Base-by-base conservation (phyloP, 345 rosid genomes). In the Aquilaria sinensis region DNA sequence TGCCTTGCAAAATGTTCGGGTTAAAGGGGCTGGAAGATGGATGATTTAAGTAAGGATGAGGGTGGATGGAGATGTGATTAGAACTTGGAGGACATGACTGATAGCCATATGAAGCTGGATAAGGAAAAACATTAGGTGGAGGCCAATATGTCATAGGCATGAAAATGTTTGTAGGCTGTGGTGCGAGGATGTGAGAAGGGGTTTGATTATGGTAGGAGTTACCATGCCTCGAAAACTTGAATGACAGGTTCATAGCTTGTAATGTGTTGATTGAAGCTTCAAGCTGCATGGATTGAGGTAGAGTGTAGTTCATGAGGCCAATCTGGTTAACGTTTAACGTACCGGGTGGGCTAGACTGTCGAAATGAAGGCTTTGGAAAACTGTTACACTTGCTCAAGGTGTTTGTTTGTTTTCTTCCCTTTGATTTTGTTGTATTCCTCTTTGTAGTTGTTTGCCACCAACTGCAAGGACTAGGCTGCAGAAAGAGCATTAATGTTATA, bases 131-230 rank as follows among this genome's bases (percentile, higher is more conserved):
- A 62, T 23, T 71, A 11, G 79, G 76, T 30, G 77, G 74, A 64
- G 83, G 79, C 85, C 82, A 83, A 67, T 68, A 77, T 23, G 74
- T 57, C 89, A 83, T 72, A 30, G 89, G 89, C 77, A 77, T 61
- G 72, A 78, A 81, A 58, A 56, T 47, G 68, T 71, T 76, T 63
- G 71, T 33, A 2, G 82, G 68, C 14, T 69, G 81, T 51, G 73
- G 72, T 46, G 76, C 72, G 32, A 74, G 72, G 67, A 73, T 46
- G 53, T 59, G 75, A 64, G 55, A 73, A 0, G 72, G 69, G 53
- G 57, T 55, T 68, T 71, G 84, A 64, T 33, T 63, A n/a, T 62
- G 66, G 81, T 56, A 72, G 47, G 83, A 47, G 23, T 69, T 29
- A 52, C 37, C 51, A 13, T 47, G 16, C n/a, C 48, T 53, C 15